A percentile compares a stretch with the other conserved stretches of the same genome.
Conservation (phyloP, 176 grass and related monocot genomes). For the Aegilops sharonensis region DNA sequence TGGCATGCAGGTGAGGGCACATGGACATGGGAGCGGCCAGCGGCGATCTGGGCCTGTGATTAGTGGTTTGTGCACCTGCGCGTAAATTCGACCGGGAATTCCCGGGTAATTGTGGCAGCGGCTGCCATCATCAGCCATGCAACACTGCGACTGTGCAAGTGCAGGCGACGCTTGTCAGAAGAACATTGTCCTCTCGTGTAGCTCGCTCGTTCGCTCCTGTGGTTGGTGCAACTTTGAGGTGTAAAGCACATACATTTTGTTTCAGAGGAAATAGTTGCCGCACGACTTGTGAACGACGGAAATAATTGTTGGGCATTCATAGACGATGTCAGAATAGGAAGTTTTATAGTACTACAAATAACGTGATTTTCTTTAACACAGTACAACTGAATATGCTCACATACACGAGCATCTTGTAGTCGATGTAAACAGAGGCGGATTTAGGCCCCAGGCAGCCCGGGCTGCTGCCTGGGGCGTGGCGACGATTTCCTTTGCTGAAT, state of each 20-base stretch:
- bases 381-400: too few species aligned
- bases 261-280: neutral
- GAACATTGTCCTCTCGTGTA: neutral
- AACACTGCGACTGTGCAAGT: neutral
- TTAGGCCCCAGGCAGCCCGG: too few species aligned
- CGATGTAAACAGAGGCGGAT: too few species aligned
- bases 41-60: conserved; percentile 4
- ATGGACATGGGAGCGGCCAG: neutral
- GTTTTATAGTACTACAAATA: too few species aligned
- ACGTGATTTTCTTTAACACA: too few species aligned
- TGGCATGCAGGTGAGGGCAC: conserved; percentile 39
- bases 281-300: neutral
- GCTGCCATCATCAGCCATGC: conserved; percentile 9
- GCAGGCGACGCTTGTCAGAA: neutral
- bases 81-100: neutral
- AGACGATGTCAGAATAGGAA: too few species aligned
- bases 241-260: neutral
- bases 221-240: conserved; percentile 26
- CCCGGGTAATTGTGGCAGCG: neutral
- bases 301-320: neutral
- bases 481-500: too few species aligned
- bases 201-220: neutral
- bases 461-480: too few species aligned
- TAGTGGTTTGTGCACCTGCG: neutral
- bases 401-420: too few species aligned